phyloP scores from a whole-genome alignment of 1,139 yeast genomes.

The Debaryomycetaceae sp. region DNA sequence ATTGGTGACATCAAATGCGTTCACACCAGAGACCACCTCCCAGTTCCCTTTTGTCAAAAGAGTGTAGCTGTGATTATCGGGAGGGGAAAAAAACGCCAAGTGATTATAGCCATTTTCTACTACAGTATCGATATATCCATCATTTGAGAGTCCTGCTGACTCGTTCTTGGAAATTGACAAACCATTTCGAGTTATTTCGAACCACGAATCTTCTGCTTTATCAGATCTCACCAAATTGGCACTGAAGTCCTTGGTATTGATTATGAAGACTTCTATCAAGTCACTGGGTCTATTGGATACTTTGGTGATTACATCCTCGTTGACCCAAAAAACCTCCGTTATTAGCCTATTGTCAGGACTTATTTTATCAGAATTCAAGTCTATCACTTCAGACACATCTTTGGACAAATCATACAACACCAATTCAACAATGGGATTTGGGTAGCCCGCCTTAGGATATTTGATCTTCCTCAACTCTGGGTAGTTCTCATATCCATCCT shows the following conservation, averaged over 20 bases:
- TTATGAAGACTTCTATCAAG: constrained; percentile 36
- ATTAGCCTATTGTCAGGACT: constrained; percentile 24
- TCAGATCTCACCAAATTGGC: constrained; percentile 35
- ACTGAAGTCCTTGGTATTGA: constrained; percentile 24
- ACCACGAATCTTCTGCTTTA: constrained; percentile 50
- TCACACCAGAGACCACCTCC: constrained; percentile 52
- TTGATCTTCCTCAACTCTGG: constrained; percentile 38
- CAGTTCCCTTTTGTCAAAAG: constrained; percentile 50
- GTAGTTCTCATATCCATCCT: constrained; percentile 39
- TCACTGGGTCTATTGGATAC: constrained; percentile 46
- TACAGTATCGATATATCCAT: constrained; percentile 56
- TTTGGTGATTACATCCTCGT: constrained; percentile 30
- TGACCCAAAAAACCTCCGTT: constrained; percentile 45
- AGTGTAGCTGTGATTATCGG: constrained; percentile 36
- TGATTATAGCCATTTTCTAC: constrained; percentile 53
- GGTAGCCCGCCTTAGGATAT: constrained; percentile 47
- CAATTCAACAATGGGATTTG: constrained; percentile 40
- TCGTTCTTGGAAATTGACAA: constrained; percentile 63
- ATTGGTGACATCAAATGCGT: constrained; percentile 39
- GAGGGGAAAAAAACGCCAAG: constrained; percentile 55
- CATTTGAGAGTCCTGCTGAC: constrained; percentile 33
- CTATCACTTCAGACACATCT: constrained; percentile 13
- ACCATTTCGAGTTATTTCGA: constrained; percentile 79
- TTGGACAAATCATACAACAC: constrained; percentile 28
- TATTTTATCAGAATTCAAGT: constrained; percentile 21